phyloP scores from a whole-genome alignment of 2,329 filamentous ascomycete species.

The Erysiphe pulchra region DNA sequence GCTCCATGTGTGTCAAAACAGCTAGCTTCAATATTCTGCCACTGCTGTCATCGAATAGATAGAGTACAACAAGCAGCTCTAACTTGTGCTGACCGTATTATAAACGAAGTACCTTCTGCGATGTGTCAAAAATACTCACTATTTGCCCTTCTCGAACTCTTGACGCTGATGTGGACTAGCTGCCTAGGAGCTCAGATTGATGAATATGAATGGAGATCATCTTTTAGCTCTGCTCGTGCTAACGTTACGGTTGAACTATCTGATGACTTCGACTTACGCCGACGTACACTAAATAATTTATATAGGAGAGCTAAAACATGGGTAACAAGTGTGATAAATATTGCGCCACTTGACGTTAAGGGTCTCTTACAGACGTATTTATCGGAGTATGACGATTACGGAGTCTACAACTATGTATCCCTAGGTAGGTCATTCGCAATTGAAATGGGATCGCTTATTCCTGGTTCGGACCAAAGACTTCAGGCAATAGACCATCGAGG shows the following conservation, averaged over 20 bases:
- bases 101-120: constrained; percentile 62
- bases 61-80: constrained; percentile 75
- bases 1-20: constrained; percentile 76
- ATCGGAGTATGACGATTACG: constrained; percentile 81
- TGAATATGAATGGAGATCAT: constrained; percentile 66
- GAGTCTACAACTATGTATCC: constrained; percentile 72
- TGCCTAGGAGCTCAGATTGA: constrained; percentile 89
- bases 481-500: constrained; percentile 50
- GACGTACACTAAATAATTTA: constrained; percentile 51
- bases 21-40: constrained; percentile 59
- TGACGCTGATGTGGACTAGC: constrained; percentile 85
- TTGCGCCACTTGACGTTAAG: constrained; percentile 83
- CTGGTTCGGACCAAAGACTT: constrained; percentile 62
- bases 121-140: constrained; percentile 75
- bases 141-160: constrained; percentile 73
- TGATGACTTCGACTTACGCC: constrained; percentile 68
- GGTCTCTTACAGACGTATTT: constrained; percentile 88
- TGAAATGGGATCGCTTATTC: constrained; percentile 73
- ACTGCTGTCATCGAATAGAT: constrained; percentile 81
- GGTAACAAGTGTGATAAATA: constrained; percentile 56
- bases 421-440: constrained; percentile 83
- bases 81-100: constrained; percentile 60
- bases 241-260: constrained; percentile 74
- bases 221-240: constrained; percentile 51
- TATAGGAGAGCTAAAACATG: constrained; percentile 54